Percentiles rank a stretch among this genome's conserved stretches.
phyloP scores from a whole-genome alignment of 331 rosid genomes.

The Telfairia occidentalis region DNA sequence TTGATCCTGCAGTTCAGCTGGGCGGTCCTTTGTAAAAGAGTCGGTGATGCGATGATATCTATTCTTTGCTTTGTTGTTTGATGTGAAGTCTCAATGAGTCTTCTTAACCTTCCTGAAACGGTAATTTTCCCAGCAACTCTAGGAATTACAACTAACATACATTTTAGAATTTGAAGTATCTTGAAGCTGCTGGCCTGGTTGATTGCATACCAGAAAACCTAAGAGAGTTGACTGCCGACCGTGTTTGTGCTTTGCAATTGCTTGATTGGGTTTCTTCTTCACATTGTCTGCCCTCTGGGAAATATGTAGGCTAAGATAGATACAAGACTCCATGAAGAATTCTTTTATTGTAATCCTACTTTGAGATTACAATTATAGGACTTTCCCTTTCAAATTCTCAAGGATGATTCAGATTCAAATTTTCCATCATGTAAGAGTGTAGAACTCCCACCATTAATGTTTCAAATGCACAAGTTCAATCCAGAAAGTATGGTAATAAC shows the following conservation, averaged over 20 bases:
- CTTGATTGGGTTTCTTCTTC: conserved; percentile 13
- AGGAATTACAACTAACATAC: conserved; percentile 5
- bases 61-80: conserved; percentile 13
- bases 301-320: conserved; percentile 1
- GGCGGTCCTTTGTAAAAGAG: conserved; percentile 80
- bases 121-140: background rate
- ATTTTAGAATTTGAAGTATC: conserved; percentile 4
- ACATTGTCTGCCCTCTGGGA: conserved; percentile 5
- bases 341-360: background rate
- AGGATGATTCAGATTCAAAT: background rate
- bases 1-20: conserved; percentile 68
- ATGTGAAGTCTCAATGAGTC: background rate
- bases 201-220: conserved; percentile 3
- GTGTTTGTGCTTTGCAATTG: conserved; percentile 12
- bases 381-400: background rate
- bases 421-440: conserved; percentile 2
- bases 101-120: conserved; percentile 3
- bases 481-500: background rate
- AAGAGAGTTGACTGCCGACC: conserved; percentile 8
- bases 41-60: conserved; percentile 77
- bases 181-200: background rate
- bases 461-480: background rate
- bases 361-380: conserved; percentile 1
- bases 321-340: background rate
- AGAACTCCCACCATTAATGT: background rate